phyloP scores from a whole-genome alignment of 208 protist species.

The Leishmania turanica region DNA sequence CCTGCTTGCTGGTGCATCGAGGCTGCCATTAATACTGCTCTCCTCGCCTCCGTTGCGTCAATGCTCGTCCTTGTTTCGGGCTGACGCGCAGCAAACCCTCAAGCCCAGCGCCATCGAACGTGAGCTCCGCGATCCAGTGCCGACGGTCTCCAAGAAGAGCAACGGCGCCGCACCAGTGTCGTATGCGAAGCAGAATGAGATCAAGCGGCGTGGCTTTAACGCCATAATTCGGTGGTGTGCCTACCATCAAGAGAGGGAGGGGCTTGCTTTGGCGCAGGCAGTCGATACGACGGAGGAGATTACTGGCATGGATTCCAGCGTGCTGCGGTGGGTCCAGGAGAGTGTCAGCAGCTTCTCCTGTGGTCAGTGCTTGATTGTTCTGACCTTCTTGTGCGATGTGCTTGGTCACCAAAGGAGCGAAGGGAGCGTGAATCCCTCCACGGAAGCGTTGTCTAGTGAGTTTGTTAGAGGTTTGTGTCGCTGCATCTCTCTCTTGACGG shows the following conservation, averaged over 20 bases:
- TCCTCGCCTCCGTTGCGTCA: conserved; percentile 20
- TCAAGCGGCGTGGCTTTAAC: conserved; percentile 66
- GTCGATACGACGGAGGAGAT: not conserved
- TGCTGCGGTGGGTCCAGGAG: conserved; percentile 58
- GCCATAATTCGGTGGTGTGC: conserved; percentile 68
- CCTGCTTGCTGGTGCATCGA: conserved; percentile 5
- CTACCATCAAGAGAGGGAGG: conserved; percentile 44
- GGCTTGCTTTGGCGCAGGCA: not conserved
- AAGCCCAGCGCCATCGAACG: not conserved
- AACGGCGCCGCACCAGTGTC: not conserved
- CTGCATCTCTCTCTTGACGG: conserved; percentile 26
- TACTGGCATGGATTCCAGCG: conserved; percentile 38
- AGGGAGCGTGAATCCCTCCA: not conserved
- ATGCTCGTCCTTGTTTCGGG: conserved; percentile 15
- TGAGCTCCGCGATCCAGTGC: conserved; percentile 8
- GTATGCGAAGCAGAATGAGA: conserved; percentile 25
- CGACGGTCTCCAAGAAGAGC: not conserved
- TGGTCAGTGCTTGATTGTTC: conserved; percentile 70
- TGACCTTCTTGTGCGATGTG: conserved; percentile 76
- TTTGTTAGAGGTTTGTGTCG: conserved; percentile 6
- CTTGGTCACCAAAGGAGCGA: conserved; percentile 13
- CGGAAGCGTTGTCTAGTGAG: not conserved
- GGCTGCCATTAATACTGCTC: conserved; percentile 28
- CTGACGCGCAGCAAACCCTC: not conserved
- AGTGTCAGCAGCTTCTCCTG: conserved; percentile 54